Evolutionary conservation across 805 yeast species (phyloP), one percentile per base, ranked within the genome.

Genomic region (Kuraishia ogatae): DNA sequence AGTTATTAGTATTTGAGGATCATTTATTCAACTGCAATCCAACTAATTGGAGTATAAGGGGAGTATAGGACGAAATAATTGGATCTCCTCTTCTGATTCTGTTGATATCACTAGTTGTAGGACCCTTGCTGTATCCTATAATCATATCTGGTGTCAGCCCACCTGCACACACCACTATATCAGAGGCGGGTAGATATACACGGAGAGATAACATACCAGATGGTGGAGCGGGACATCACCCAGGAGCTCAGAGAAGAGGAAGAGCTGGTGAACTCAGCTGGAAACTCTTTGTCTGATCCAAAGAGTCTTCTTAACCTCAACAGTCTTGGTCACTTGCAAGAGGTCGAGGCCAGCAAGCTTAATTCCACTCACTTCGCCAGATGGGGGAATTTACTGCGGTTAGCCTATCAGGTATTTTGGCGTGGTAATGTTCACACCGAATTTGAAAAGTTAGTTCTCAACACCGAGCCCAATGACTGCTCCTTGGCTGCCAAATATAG

Each of bases 381-480:
- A 17, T 20, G n/a, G 28, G 48, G 22, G 49, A 48, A 29, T 8
- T 21, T 46, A 26, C 13, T 10, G 21, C 29, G 6, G 19, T 19
- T 21, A 15, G 24, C 21, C 20, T 24, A 13, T 17, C 23, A 15
- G 19, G 49, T 55, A 15, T 46, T 7, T 2, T n/a, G 20, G n/a
- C 43, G 6, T 17, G n/a, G 63, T 53, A 66, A 61, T 24, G 51
- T 60, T 5, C 62, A 59, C 22, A 58, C 68, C 1, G 64, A 66
- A 17, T 77, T 81, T 56, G 85, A 81, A 55, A 60, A 68, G 55
- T 66, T 63, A 53, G 72, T 81, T 1, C 48, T 73, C 20, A 58
- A 62, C 2, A 54, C 71, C 21, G 82, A 80, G 59, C 82, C 84
- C 10, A 81, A 75, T 63, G 85, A 81, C 63, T 77, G 83, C 59